Percentiles rank a stretch among this genome's conserved stretches.
Conservation (phyloP, 768 basidiomycete genomes). For the Rhizopogon salebrosus region DNA sequence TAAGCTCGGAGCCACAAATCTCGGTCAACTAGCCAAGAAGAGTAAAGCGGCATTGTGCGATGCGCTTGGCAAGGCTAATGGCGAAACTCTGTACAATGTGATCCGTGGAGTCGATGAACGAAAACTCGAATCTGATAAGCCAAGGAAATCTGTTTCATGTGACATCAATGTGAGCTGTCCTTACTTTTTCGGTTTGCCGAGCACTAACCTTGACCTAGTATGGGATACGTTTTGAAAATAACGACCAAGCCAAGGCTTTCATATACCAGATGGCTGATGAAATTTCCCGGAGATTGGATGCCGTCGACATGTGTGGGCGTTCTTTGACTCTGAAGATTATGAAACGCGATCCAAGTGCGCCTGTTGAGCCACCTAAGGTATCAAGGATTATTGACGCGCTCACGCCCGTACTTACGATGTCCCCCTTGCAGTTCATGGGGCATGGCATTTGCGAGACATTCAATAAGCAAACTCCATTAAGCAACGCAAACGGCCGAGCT, state of each 20-base stretch:
- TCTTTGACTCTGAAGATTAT: conserved; percentile 84
- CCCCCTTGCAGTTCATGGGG: conserved; percentile 68
- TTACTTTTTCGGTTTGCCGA: neutral
- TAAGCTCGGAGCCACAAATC: conserved; percentile 65
- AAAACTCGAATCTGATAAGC: conserved; percentile 76
- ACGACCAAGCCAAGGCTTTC: conserved; percentile 78
- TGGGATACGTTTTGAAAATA: conserved; percentile 86
- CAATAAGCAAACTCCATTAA: conserved; percentile 65
- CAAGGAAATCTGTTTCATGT: conserved; percentile 86
- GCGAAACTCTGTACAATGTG: conserved; percentile 81
- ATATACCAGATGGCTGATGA: conserved; percentile 73
- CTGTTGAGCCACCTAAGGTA: conserved; percentile 89
- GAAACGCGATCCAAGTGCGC: conserved; percentile 81
- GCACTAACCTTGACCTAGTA: conserved; percentile 49
- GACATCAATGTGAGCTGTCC: conserved; percentile 78
- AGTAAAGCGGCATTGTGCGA: conserved; percentile 63
- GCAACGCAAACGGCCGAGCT: conserved; percentile 55
- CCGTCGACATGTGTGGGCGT: conserved; percentile 63
- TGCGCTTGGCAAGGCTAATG: conserved; percentile 73
- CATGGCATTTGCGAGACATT: conserved; percentile 83
- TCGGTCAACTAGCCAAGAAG: conserved; percentile 64
- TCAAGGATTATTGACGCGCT: conserved; percentile 6
- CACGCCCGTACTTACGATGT: conserved; percentile 1
- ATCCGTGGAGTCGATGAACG: conserved; percentile 80
- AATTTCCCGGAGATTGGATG: conserved; percentile 66